Evolutionary conservation across 352 stramenopile species (phyloP).

Genomic region (Elongisporangium anandrum): DNA sequence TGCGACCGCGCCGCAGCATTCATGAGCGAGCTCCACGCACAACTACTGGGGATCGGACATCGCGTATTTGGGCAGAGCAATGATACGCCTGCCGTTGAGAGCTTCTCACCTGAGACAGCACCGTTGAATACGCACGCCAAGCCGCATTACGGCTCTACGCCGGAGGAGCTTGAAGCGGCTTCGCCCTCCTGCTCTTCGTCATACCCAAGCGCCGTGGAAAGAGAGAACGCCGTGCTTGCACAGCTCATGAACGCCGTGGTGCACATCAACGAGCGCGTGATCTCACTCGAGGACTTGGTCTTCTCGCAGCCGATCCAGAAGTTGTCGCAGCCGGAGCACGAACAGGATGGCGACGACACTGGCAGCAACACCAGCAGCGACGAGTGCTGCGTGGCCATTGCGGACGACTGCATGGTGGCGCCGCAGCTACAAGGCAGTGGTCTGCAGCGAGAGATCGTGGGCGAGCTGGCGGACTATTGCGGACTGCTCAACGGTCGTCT

Average conservation of each 20-base stretch:
- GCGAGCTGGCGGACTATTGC: neutral
- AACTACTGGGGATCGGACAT: neutral
- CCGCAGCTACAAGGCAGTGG: neutral
- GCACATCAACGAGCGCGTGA: neutral
- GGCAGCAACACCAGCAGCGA: neutral
- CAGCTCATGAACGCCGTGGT: neutral
- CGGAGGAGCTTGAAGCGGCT: neutral
- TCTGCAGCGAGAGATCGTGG: neutral
- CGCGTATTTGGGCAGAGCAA: neutral
- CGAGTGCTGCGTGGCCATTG: neutral
- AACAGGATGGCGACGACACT: neutral
- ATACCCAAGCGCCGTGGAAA: neutral
- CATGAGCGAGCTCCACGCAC: neutral
- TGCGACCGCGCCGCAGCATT: neutral
- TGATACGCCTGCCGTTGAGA: neutral
- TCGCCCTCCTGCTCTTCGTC: neutral
- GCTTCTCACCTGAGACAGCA: neutral
- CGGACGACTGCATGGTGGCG: neutral
- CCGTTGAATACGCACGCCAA: neutral
- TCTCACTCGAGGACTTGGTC: neutral
- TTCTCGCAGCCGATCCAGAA: neutral
- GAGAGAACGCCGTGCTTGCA: neutral
- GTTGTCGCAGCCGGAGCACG: neutral
- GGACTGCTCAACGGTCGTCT: neutral
- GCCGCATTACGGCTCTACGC: neutral